Conservation (phyloP, 306 rosid genomes). For the Ziziphus jujuba region DNA sequence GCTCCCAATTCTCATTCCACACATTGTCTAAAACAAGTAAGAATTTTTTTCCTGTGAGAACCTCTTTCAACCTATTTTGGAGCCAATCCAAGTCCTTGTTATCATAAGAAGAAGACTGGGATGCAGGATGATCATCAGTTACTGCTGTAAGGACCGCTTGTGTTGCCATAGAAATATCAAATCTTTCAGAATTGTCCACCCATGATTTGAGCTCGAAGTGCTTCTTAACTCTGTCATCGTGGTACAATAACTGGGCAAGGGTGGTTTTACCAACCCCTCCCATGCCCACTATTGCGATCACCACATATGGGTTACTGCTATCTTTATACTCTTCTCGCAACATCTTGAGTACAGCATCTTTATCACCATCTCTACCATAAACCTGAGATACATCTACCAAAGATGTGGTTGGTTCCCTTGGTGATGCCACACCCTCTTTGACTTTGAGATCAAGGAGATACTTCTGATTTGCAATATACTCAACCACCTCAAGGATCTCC, state of each 20-base stretch:
- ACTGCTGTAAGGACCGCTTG: not conserved
- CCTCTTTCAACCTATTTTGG: not conserved
- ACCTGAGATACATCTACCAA: not conserved
- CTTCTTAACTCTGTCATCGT: not conserved
- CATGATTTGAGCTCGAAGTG: not conserved
- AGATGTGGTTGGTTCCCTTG: not conserved
- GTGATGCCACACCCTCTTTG: not conserved
- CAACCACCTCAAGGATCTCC: not conserved
- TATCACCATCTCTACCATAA: constrained; percentile 1
- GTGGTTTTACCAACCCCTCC: too few relatives aligned
- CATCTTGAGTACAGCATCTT: not conserved
- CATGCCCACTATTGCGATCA: not conserved
- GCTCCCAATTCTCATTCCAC: constrained; percentile 3
- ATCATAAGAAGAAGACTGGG: too few relatives aligned
- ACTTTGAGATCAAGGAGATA: not conserved
- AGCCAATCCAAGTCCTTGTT: not conserved
- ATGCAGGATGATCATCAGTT: not conserved
- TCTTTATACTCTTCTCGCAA: not conserved
- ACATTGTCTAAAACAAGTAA: constrained; percentile 6
- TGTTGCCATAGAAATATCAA: not conserved
- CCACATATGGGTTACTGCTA: not conserved
- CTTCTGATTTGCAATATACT: not conserved
- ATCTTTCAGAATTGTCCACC: constrained; percentile 5
- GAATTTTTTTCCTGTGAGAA: not conserved
- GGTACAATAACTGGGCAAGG: constrained; percentile 6